Conservation (phyloP, 352 stramenopile species). For the Achlya hypogyna region DNA sequence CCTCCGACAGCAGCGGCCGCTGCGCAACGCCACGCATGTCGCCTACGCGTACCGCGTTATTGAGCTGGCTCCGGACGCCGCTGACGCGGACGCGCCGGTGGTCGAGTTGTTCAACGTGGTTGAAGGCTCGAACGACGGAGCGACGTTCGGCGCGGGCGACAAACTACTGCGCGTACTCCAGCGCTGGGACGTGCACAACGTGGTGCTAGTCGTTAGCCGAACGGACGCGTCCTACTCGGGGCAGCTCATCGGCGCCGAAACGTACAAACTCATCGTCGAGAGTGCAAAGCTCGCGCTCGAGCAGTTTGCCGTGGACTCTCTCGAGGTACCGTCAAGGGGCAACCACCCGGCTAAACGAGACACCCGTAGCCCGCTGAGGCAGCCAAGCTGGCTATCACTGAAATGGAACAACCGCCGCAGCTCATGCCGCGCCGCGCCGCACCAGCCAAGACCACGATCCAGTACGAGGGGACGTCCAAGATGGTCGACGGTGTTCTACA, state of each 20-base stretch:
- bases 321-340: not conserved
- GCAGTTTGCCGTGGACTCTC: conserved; percentile 40
- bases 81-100: conserved; percentile 23
- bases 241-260: conserved; percentile 46
- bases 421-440: conserved; percentile 12
- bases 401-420: conserved; percentile 11
- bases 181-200: conserved; percentile 70
- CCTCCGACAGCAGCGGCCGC: not conserved
- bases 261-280: conserved; percentile 60
- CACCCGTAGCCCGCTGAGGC: conserved; percentile 35
- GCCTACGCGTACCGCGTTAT: conserved; percentile 7
- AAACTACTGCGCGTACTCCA: conserved; percentile 72
- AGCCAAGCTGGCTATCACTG: conserved; percentile 39
- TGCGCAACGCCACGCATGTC: not conserved
- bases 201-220: conserved; percentile 52
- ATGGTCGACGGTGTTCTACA: conserved; percentile 42
- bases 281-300: conserved; percentile 66
- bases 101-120: conserved; percentile 30
- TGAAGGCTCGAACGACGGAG: conserved; percentile 41
- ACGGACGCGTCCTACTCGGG: conserved; percentile 55
- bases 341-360: conserved; percentile 8
- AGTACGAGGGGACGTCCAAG: conserved; percentile 39
- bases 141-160: conserved; percentile 44
- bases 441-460: conserved; percentile 34
- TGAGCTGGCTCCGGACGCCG: not conserved